Evolutionary conservation across 495 filamentous ascomycete genomes (phyloP).

Genomic region (Podospora anserina): DNA sequence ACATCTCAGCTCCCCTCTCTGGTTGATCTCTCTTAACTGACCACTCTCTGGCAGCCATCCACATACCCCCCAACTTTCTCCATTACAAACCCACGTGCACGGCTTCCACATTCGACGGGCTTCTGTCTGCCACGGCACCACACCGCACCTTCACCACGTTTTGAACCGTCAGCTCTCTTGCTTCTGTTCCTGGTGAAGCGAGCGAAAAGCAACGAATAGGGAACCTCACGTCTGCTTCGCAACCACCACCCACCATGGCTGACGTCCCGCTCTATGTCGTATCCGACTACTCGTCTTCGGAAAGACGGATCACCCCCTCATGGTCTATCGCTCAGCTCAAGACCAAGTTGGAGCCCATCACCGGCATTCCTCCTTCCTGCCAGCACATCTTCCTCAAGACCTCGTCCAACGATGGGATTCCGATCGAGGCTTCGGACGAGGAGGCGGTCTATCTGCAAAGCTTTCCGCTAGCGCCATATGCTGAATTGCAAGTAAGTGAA

Average conservation of each 20-base stretch:
- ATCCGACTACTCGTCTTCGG: conserved; percentile 69
- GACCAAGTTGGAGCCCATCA: conserved; percentile 86
- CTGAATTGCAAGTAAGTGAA: conserved; percentile 69
- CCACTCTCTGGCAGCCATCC: background rate
- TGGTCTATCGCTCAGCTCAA: conserved; percentile 89
- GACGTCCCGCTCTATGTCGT: conserved; percentile 84
- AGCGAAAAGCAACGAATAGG: background rate
- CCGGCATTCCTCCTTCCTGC: conserved; percentile 77
- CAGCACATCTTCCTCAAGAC: conserved; percentile 70
- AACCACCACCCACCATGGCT: conserved; percentile 42
- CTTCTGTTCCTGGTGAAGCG: background rate
- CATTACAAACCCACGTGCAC: conserved; percentile 1
- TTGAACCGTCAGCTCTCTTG: background rate
- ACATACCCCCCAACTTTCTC: background rate
- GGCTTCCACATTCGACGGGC: conserved; percentile 1
- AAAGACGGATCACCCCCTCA: conserved; percentile 85
- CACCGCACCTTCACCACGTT: background rate
- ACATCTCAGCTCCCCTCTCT: background rate
- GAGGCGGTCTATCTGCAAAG: conserved; percentile 57
- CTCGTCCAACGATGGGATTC: conserved; percentile 49
- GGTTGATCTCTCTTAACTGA: background rate
- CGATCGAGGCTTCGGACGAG: conserved; percentile 64
- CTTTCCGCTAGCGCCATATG: conserved; percentile 67
- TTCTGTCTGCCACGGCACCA: background rate
- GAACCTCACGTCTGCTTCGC: background rate